Conservation (phyloP, 2,329 filamentous ascomycete genomes). For the Didymella lethalis region DNA sequence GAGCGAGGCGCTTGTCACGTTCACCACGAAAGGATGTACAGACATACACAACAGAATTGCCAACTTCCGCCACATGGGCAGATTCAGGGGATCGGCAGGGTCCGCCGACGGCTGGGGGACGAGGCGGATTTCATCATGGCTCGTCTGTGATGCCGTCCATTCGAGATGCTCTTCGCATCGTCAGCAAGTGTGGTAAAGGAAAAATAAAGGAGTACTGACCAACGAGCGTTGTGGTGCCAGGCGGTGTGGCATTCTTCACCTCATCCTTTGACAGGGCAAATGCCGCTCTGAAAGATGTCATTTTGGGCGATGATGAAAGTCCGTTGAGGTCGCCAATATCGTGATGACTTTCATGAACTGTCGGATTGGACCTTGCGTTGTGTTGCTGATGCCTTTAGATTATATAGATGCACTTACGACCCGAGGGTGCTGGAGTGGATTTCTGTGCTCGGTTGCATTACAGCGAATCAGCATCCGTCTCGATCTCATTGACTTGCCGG, state of each 20-base stretch:
- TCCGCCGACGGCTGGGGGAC: slow-evolving; percentile 52
- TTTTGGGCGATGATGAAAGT: slow-evolving; percentile 21
- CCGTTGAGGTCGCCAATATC: background rate
- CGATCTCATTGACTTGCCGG: slow-evolving; percentile 7
- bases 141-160: slow-evolving; percentile 41
- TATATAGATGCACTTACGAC: slow-evolving; percentile 7
- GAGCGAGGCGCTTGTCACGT: slow-evolving; percentile 49
- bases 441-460: background rate
- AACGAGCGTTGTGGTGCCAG: slow-evolving; percentile 51
- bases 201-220: slow-evolving; percentile 35
- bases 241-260: slow-evolving; percentile 50
- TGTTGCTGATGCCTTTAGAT: background rate
- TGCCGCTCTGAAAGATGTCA: slow-evolving; percentile 47
- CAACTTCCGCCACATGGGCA: slow-evolving; percentile 48
- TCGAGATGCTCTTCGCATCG: slow-evolving; percentile 39
- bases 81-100: slow-evolving; percentile 53
- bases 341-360: background rate
- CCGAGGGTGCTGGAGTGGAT: background rate
- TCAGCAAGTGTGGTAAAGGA: slow-evolving; percentile 8
- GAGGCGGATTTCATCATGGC: slow-evolving; percentile 48
- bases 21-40: slow-evolving; percentile 49
- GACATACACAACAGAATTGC: slow-evolving; percentile 50
- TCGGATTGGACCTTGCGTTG: background rate
- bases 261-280: slow-evolving; percentile 52
- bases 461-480: slow-evolving; percentile 16